Conservation (phyloP, 768 basidiomycete genomes). For the Gloeopeniophorella convolvens region DNA sequence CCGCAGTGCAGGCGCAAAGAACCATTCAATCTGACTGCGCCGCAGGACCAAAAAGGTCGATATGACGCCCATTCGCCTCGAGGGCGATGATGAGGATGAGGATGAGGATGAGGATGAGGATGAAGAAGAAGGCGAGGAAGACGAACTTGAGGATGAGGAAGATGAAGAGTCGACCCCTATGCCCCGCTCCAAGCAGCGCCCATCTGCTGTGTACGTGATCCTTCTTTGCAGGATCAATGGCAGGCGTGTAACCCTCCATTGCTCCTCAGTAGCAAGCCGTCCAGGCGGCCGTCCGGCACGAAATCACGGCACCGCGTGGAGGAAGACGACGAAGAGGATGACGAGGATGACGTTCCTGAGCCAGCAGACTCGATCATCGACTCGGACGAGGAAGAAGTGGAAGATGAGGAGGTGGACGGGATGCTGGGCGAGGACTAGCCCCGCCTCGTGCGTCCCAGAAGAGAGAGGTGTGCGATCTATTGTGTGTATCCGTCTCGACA, state of each 20-base stretch:
- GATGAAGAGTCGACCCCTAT: conserved; percentile 19
- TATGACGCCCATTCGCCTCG: conserved; percentile 21
- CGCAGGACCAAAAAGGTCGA: conserved; percentile 19
- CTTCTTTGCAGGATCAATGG: not conserved
- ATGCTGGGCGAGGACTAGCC: conserved; percentile 12
- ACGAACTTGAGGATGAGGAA: conserved; percentile 9
- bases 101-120: conserved; percentile 23
- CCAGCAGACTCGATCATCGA: conserved; percentile 21
- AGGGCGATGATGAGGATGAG: conserved; percentile 33
- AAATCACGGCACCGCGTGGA: not conserved
- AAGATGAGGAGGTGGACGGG: conserved; percentile 19
- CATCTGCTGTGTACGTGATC: not conserved
- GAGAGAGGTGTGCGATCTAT: conserved; percentile 13
- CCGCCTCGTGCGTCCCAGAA: too few relatives aligned
- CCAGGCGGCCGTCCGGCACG: not conserved
- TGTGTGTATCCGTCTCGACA: conserved; percentile 2
- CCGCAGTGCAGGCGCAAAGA: conserved; percentile 30
- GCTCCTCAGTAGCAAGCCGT: not conserved
- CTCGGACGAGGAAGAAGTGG: conserved; percentile 14
- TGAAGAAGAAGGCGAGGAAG: conserved; percentile 11
- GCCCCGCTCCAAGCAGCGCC: conserved; percentile 11
- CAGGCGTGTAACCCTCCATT: not conserved
- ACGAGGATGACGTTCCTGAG: not conserved
- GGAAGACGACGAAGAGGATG: not conserved
- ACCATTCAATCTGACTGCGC: conserved; percentile 22